Conservation (phyloP, 345 rosid species). For the Eucalyptus polybractea region DNA sequence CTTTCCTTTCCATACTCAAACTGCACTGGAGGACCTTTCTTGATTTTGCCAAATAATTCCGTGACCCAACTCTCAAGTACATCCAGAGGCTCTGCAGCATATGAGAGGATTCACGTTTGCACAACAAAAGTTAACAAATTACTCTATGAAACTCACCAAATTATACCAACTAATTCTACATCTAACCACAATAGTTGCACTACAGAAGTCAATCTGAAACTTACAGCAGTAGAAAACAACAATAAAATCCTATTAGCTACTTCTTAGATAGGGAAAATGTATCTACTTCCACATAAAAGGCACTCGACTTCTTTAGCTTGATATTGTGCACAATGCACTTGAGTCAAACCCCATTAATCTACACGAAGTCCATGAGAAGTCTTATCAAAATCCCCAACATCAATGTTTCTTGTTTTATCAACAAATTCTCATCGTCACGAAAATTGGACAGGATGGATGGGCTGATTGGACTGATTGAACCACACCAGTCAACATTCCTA, state of each 20-base stretch:
- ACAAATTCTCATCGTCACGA: neutral
- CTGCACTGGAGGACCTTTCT: constrained; percentile 48
- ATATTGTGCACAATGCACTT: neutral
- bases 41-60: constrained; percentile 59
- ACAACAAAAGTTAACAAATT: neutral
- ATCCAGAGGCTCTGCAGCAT: constrained; percentile 79
- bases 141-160: neutral
- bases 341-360: neutral
- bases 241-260: neutral
- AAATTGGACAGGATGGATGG: neutral
- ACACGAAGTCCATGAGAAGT: neutral
- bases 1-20: constrained; percentile 47
- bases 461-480: neutral
- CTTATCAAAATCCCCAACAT: neutral
- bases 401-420: neutral
- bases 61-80: constrained; percentile 80
- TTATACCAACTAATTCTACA: neutral
- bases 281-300: neutral
- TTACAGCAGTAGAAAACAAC: neutral
- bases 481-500: neutral
- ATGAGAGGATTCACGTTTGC: neutral
- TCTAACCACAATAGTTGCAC: neutral
- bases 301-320: neutral
- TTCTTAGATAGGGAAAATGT: neutral
- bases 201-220: neutral